Conservation (phyloP, 192 early-diverging fungal genomes). For the Coemansia asiatica region DNA sequence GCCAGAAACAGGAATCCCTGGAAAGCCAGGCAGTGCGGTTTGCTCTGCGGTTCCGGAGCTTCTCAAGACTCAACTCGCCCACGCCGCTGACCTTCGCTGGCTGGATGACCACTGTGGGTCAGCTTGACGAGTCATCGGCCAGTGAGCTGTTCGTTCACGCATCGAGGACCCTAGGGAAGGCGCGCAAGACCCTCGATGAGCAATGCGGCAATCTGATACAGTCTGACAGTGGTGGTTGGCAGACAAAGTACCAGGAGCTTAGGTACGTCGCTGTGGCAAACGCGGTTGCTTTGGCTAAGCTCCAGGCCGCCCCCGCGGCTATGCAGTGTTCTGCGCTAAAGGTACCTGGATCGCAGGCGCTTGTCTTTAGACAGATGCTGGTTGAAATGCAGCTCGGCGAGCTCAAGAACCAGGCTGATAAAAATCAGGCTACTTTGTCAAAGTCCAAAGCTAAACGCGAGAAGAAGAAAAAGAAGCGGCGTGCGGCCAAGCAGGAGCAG, state of each 20-base stretch:
- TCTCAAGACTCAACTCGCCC: constrained; percentile 39
- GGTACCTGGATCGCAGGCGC: constrained; percentile 21
- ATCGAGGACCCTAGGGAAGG: constrained; percentile 3
- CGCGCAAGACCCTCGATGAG: constrained; percentile 10
- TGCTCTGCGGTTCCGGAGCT: constrained; percentile 37
- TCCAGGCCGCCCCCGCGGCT: neutral
- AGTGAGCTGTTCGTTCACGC: constrained; percentile 38
- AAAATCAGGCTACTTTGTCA: neutral
- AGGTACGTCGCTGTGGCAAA: constrained; percentile 29
- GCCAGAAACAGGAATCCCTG: constrained; percentile 13
- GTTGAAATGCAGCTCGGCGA: neutral
- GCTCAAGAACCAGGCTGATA: neutral
- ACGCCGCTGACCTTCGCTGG: constrained; percentile 27
- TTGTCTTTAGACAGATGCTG: neutral
- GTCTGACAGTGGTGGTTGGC: constrained; percentile 4
- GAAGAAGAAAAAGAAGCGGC: constrained; percentile 12
- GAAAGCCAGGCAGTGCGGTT: constrained; percentile 20
- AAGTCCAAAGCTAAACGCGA: constrained; percentile 19
- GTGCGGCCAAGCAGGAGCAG: constrained; percentile 3
- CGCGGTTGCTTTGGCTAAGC: constrained; percentile 19
- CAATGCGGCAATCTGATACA: neutral
- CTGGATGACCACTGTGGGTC: constrained; percentile 20
- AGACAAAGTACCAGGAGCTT: neutral
- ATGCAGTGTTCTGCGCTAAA: neutral
- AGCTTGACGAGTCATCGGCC: constrained; percentile 31